These are phyloP conservation scores for Colletotrichum neosansevieriae DNA, from an alignment of 2,329 filamentous ascomycete species.

Conservation along the genomic window DNA sequence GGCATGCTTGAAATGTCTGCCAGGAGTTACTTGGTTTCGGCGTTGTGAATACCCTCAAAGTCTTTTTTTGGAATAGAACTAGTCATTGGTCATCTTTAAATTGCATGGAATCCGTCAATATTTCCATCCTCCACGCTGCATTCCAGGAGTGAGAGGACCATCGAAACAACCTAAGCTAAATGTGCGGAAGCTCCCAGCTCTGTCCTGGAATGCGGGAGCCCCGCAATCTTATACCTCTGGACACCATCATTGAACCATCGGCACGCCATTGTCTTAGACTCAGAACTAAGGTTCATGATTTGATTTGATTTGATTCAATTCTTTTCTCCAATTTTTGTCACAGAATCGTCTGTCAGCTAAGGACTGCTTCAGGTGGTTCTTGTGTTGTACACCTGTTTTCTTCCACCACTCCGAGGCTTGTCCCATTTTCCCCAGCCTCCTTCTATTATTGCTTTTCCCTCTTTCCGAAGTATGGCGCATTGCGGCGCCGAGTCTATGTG, in stretches of 20 bases:
- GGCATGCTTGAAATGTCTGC: background rate
- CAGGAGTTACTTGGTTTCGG: constrained; percentile 11
- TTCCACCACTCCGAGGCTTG: background rate
- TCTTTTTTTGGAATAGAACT: background rate
- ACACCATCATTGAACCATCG: background rate
- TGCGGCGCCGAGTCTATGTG: constrained; percentile 33
- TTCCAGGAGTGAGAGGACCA: too few species aligned
- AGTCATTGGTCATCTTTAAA: too few species aligned
- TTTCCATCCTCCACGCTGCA: too few species aligned
- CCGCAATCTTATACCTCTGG: background rate
- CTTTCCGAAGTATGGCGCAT: constrained; percentile 11
- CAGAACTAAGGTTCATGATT: background rate
- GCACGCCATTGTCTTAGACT: background rate
- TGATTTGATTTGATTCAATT: constrained; percentile 19
- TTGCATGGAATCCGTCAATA: too few species aligned
- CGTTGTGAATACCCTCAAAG: constrained; percentile 9
- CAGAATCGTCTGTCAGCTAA: background rate
- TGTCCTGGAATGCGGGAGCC: background rate
- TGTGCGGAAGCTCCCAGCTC: background rate
- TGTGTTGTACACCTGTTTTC: constrained; percentile 1
- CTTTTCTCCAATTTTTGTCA: constrained; percentile 1
- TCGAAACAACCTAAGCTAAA: too few species aligned
- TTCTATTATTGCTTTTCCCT: constrained; percentile 18
- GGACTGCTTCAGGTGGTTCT: constrained; percentile 10
- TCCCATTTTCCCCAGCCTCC: constrained; percentile 12